Base-by-base conservation (phyloP, 148 eudicot genomes). In the Chenopodium formosanum region DNA sequence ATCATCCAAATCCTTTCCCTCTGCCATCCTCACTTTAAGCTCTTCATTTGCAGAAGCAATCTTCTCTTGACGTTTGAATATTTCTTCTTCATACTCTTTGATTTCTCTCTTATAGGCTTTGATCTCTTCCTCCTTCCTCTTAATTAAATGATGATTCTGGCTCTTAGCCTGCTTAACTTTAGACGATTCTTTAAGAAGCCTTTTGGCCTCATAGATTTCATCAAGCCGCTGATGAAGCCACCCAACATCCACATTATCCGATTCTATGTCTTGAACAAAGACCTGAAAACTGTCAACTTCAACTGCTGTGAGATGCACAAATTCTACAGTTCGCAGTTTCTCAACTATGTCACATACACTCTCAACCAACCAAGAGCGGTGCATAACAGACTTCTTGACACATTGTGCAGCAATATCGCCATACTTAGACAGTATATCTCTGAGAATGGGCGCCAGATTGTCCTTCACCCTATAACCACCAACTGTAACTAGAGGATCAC, bases 211-310 rank as follows among this genome's bases (percentile, higher is more conserved):
- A 7, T 23, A 10, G 29, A 83, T 79, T 40, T 73, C 82, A 53
- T 79, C 44, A 50, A 83, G 79, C n/a, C 85, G 73, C 16, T 73
- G 66, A 31, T 27, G 74, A 62, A 83, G 82, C 85, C 85, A 83
- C n/a, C 82, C 52, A 34, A 83, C 82, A 3, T 72, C 78, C 29
- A 83, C 79, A 17, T 58, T 9, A 25, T 78, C 73, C 9, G 77
- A 52, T 47, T 72, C 82, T 31, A 83, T 71, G 74, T 83, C 85
- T 53, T 47, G 46, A 56, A 78, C 73, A 47, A 83, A 63, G 64
- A 14, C 56, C n/a, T 44, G 74, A 2, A 73, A 62, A 29, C 40
- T 71, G 17, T 83, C 79, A 40, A 83, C 14, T 73, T 83, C 85
- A n/a, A 37, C 17, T 31, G 73, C 31, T 34, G 66, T 71, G 32